These are phyloP conservation scores for Cytospora piceicola DNA, from an alignment of 2,329 filamentous ascomycete species.

Conservation along the genomic window DNA sequence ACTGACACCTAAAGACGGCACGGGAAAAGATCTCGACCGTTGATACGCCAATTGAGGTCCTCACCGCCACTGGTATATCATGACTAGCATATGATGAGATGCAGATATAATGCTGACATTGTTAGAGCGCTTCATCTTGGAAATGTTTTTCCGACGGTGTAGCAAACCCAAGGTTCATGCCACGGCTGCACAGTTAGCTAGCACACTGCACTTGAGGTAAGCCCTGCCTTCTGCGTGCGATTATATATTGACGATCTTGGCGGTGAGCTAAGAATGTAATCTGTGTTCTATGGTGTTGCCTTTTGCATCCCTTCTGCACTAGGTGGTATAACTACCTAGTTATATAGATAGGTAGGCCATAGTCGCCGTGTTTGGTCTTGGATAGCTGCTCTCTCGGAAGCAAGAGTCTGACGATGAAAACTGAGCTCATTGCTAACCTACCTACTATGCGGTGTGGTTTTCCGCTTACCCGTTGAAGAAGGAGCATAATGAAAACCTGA, in stretches of 20 bases:
- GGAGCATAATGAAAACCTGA: not conserved
- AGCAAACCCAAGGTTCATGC: not conserved
- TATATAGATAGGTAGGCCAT: not conserved
- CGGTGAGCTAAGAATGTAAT: not conserved
- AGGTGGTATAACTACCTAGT: no score
- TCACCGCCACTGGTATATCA: conserved; percentile 6
- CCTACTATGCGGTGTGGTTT: not conserved
- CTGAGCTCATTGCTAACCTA: not conserved
- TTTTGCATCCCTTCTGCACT: not conserved
- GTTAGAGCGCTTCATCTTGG: not conserved
- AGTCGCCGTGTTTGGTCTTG: no score
- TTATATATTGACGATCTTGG: not conserved
- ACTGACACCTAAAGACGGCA: conserved; percentile 1
- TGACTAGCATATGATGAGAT: not conserved
- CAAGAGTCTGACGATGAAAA: no score
- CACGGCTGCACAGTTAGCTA: not conserved
- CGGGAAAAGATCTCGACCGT: not conserved
- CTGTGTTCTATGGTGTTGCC: not conserved
- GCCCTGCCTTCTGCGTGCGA: not conserved
- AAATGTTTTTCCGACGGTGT: not conserved
- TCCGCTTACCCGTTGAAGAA: conserved; percentile 3
- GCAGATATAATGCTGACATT: not conserved
- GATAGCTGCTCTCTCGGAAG: not conserved
- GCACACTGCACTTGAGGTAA: no score
- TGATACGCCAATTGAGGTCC: conserved; percentile 16